Base-by-base conservation (phyloP, 164 flowering plant species). In the Stephania japonica region DNA sequence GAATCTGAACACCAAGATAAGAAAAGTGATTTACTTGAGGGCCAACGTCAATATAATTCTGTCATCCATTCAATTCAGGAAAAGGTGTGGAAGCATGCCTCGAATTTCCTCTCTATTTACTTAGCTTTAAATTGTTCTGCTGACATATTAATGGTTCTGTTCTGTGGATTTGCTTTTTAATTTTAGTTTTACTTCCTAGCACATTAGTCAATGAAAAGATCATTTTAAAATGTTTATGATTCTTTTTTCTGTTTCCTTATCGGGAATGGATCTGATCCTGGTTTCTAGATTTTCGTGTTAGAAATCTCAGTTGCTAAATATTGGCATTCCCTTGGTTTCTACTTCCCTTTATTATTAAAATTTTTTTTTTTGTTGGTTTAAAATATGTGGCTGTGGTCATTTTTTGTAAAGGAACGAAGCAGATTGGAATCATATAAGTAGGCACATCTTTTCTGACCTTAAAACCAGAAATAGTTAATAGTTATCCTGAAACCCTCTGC, bases 11-110 rank as follows among this genome's bases (percentile, higher is more conserved):
- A 26, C 23, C 81, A 76, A 72, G 87, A 75, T 71, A 92, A 90
- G 79, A 76, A 85, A 38, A 84, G 80, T 78, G 97, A 90, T 85
- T 80, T 96, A 71, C 92, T 93, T 75, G 97, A 92, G 85, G 99
- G 99, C 65, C 99, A 96, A 81, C 78, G 98, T 80, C 94, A 91
- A 77, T 96, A 96, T 78, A 94, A 93, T 79, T 93, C 97, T 4
- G 94, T 81, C 69, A 87, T 96, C 65, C 99, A 92, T 76, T 85
- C 98, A 71, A 93, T 93, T 80, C 88, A 96, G 73, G 98, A 96
- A 83, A 83, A 90, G 97, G 99, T 96, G 83, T 83, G 53, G 27
- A 65, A 41, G 2, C 41, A 47, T 61, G 13, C 50, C 50, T 64
- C 42, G 44, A 62, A 67, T 25, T 2, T 18, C 68, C 61, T 68